Evolutionary conservation across 2,329 filamentous ascomycete species (phyloP).

Genomic region (Aspergillus fumigatus): DNA sequence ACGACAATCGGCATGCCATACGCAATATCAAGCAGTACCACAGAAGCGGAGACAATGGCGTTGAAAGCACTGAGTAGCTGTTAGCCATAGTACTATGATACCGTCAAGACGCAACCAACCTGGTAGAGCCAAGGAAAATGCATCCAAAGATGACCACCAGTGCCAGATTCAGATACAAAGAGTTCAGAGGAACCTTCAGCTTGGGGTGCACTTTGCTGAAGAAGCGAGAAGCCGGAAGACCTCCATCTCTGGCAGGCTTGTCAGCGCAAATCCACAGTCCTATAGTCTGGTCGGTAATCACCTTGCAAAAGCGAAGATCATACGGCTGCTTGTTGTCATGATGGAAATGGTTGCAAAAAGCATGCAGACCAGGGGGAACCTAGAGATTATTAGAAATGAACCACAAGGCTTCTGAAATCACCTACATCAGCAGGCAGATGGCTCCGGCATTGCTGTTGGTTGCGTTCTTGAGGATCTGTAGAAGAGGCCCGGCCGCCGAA

Average conservation of each 20-base stretch:
- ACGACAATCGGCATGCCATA: constrained; percentile 71
- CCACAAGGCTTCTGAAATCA: background rate
- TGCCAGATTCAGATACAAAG: constrained; percentile 56
- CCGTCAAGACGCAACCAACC: constrained; percentile 24
- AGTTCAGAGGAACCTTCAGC: constrained; percentile 63
- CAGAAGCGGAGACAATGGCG: constrained; percentile 65
- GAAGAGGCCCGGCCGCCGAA: constrained; percentile 53
- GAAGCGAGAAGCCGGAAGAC: constrained; percentile 57
- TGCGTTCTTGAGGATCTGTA: constrained; percentile 60
- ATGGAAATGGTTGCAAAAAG: constrained; percentile 30
- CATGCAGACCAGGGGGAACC: constrained; percentile 29
- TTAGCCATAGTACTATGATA: background rate
- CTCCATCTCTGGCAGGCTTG: constrained; percentile 51
- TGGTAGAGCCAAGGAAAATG: constrained; percentile 62
- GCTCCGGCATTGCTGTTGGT: constrained; percentile 59
- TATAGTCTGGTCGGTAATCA: constrained; percentile 2
- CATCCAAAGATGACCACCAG: constrained; percentile 65
- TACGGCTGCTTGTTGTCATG: constrained; percentile 34
- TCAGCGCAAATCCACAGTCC: constrained; percentile 1
- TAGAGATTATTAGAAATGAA: background rate
- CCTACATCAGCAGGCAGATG: constrained; percentile 58
- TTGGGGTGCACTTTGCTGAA: constrained; percentile 59
- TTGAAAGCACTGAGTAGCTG: constrained; percentile 56
- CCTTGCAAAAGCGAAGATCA: constrained; percentile 34
- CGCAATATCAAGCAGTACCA: constrained; percentile 66